phyloP scores from a whole-genome alignment of 345 rosid genomes.

The Boechera divaricarpa region DNA sequence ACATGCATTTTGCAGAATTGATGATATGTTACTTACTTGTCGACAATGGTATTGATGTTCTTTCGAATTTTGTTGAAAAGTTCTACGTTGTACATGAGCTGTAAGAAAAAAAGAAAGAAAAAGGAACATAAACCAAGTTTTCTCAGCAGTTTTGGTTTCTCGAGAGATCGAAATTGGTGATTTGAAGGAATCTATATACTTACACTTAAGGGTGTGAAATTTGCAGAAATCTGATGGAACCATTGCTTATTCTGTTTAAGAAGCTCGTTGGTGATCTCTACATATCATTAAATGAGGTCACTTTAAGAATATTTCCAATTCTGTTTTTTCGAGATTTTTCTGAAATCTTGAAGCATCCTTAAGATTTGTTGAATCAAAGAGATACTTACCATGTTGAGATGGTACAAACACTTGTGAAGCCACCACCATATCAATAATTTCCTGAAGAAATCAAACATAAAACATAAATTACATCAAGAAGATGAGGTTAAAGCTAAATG shows the following conservation, averaged over 20 bases:
- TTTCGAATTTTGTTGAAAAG: conserved; percentile 52
- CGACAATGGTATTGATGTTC: conserved; percentile 49
- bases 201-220: conserved; percentile 60
- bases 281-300: conserved; percentile 11
- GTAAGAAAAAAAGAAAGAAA: neutral
- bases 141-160: neutral
- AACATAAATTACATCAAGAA: conserved; percentile 10
- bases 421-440: conserved; percentile 19
- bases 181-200: neutral
- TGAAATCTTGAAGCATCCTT: too few species aligned
- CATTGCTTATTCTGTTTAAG: conserved; percentile 63
- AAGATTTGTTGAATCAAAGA: neutral
- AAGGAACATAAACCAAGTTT: neutral
- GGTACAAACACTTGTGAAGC: neutral
- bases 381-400: conserved; percentile 30
- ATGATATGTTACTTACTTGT: conserved; percentile 45
- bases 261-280: conserved; percentile 52
- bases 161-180: neutral
- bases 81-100: conserved; percentile 52
- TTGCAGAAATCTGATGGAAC: conserved; percentile 58
- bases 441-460: conserved; percentile 28
- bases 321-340: neutral
- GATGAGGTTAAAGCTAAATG: neutral
- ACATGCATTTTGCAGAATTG: conserved; percentile 2
- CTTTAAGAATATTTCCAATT: conserved; percentile 7